These are phyloP conservation scores for Microbotryum scabiosae DNA, from an alignment of 1,284 basidiomycete genomes.

Conservation along the genomic window DNA sequence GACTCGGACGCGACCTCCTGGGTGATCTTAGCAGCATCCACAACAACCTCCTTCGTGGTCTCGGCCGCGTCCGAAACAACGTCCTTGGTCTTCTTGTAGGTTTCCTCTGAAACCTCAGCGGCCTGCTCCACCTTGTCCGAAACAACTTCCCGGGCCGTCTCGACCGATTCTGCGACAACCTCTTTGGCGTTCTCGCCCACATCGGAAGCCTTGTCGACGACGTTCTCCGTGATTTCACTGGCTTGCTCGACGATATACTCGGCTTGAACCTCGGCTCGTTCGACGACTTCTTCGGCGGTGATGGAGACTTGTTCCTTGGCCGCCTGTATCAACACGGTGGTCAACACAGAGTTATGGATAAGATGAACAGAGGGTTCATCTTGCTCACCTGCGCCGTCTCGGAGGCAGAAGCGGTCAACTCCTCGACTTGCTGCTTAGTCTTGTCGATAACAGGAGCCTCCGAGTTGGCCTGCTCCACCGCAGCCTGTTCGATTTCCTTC, in stretches of 20 bases:
- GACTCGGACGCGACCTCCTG: not conserved
- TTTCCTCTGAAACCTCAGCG: not conserved
- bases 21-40: not conserved
- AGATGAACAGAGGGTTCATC: not conserved
- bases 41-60: not conserved
- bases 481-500: not conserved
- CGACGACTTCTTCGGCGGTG: too few relatives aligned
- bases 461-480: not conserved
- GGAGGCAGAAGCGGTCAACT: not conserved
- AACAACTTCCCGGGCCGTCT: not conserved
- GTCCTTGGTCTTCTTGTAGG: not conserved
- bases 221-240: too few relatives aligned
- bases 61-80: not conserved
- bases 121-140: not conserved
- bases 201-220: not conserved
- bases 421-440: not conserved
- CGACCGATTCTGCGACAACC: not conserved
- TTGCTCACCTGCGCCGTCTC: not conserved
- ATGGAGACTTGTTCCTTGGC: too few relatives aligned
- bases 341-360: slow-evolving; percentile 1
- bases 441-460: not conserved
- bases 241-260: too few relatives aligned
- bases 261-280: too few relatives aligned
- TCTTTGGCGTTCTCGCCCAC: not conserved
- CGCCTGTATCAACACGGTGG: too few relatives aligned